Percentiles rank a stretch among this genome's conserved stretches.
phyloP scores from a whole-genome alignment of 495 filamentous ascomycete species.

The Patellaria atrata region DNA sequence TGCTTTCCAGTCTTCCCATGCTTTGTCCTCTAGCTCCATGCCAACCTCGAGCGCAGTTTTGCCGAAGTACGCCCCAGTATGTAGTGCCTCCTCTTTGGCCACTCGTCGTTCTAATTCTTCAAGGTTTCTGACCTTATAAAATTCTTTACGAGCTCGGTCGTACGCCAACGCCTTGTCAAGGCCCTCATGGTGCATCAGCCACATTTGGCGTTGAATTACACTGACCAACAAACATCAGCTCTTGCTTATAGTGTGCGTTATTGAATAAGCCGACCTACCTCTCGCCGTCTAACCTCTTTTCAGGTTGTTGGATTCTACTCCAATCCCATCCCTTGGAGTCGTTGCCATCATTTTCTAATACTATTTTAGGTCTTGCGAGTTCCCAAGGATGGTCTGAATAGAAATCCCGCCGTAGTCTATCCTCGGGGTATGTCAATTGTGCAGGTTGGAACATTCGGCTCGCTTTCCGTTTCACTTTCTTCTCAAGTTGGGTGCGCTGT shows the following conservation, averaged over 20 bases:
- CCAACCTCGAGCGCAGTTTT: constrained; percentile 56
- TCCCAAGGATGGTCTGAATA: constrained; percentile 96
- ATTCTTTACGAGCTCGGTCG: constrained; percentile 76
- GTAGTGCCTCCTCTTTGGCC: constrained; percentile 74
- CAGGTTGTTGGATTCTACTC: constrained; percentile 63
- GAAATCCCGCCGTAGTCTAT: constrained; percentile 64
- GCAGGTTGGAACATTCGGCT: constrained; percentile 70
- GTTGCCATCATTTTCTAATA: constrained; percentile 75
- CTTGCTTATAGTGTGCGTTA: background rate
- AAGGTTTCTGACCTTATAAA: constrained; percentile 67
- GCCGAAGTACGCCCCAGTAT: constrained; percentile 76
- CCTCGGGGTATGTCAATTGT: constrained; percentile 68
- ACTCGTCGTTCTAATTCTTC: constrained; percentile 76
- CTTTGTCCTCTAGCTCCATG: constrained; percentile 65
- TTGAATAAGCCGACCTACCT: constrained; percentile 38
- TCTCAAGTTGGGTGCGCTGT: constrained; percentile 8
- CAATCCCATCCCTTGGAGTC: constrained; percentile 65
- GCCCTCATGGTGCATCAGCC: constrained; percentile 53
- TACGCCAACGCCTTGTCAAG: constrained; percentile 59
- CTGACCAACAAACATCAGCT: constrained; percentile 31
- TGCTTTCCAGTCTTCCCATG: constrained; percentile 65
- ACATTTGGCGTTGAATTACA: constrained; percentile 85
- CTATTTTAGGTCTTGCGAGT: constrained; percentile 69
- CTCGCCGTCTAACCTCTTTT: constrained; percentile 70
- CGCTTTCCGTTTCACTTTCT: constrained; percentile 31